Conservation (phyloP, 2,329 filamentous ascomycete species). For the Sporothrix phasma region DNA sequence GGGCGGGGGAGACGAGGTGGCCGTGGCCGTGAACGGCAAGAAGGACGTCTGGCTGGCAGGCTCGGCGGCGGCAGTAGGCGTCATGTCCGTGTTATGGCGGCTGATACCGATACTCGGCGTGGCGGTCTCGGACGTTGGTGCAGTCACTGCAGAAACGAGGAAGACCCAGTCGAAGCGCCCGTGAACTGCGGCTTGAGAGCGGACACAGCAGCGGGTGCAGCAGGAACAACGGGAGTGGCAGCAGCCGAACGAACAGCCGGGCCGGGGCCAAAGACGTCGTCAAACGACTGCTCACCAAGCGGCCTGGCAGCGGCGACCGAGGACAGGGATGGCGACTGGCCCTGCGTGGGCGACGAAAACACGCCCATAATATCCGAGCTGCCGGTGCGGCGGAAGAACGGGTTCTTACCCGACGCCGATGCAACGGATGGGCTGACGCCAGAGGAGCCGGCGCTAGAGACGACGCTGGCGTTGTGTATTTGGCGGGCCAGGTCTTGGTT, state of each 20-base stretch:
- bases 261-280: conserved; percentile 74
- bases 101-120: conserved; percentile 43
- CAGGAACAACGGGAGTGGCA: conserved; percentile 21
- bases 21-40: not conserved
- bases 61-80: not conserved
- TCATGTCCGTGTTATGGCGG: conserved; percentile 55
- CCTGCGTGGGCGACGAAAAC: conserved; percentile 35
- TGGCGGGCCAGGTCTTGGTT: conserved; percentile 49
- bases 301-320: conserved; percentile 29
- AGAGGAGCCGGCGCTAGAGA: conserved; percentile 32
- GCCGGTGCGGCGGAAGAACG: conserved; percentile 72
- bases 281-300: conserved; percentile 60
- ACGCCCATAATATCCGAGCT: conserved; percentile 51
- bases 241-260: conserved; percentile 32
- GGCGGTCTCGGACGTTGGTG: conserved; percentile 49
- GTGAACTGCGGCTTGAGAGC: conserved; percentile 51
- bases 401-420: conserved; percentile 72
- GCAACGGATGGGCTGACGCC: conserved; percentile 58
- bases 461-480: conserved; percentile 39
- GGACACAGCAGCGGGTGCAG: conserved; percentile 20
- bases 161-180: conserved; percentile 46
- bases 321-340: conserved; percentile 9
- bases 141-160: conserved; percentile 45
- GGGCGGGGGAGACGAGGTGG: not conserved
- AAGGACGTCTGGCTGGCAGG: not conserved